These are phyloP conservation scores for Mycena crocata DNA, from an alignment of 768 basidiomycete genomes.

Conservation along the genomic window DNA sequence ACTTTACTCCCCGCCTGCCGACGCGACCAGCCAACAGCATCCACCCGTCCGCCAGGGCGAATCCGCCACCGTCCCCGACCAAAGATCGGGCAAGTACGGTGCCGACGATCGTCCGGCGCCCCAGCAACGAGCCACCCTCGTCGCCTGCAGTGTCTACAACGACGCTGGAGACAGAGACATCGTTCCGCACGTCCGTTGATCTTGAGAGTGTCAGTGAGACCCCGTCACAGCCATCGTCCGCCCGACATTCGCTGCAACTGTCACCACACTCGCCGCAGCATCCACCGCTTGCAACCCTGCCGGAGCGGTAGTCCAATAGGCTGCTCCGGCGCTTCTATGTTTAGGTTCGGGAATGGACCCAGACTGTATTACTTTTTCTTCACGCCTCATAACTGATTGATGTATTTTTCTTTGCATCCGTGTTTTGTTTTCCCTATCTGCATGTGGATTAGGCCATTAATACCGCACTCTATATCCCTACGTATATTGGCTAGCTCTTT, in stretches of 20 bases:
- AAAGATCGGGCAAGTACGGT: slow-evolving; percentile 43
- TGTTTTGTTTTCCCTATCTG: slow-evolving; percentile 11
- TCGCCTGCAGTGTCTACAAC: slow-evolving; percentile 29
- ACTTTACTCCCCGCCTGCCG: slow-evolving; percentile 81
- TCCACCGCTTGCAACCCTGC: slow-evolving; percentile 15
- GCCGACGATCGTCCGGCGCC: slow-evolving; percentile 32
- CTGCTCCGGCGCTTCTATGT: too few relatives aligned
- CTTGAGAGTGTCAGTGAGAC: slow-evolving; percentile 27
- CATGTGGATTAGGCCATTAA: slow-evolving; percentile 25
- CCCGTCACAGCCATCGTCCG: slow-evolving; percentile 23
- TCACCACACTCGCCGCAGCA: slow-evolving; percentile 15
- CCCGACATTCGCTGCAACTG: slow-evolving; percentile 31
- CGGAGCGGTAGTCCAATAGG: slow-evolving; percentile 12
- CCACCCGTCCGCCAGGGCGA: slow-evolving; percentile 77
- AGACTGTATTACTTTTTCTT: slow-evolving; percentile 25
- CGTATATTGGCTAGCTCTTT: slow-evolving; percentile 15
- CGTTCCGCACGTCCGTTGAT: slow-evolving; percentile 26
- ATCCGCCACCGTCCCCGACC: slow-evolving; percentile 58
- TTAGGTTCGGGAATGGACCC: neutral
- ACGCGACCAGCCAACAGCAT: slow-evolving; percentile 78
- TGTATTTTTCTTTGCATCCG: slow-evolving; percentile 23
- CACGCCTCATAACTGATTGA: slow-evolving; percentile 19
- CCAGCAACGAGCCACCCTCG: slow-evolving; percentile 24
- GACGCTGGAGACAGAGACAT: slow-evolving; percentile 31
- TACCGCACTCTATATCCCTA: slow-evolving; percentile 26